A percentile compares a stretch with the other conserved stretches of the same genome.
phyloP scores from a whole-genome alignment of 176 grass and related monocot species.

The Musa schizocarpa region DNA sequence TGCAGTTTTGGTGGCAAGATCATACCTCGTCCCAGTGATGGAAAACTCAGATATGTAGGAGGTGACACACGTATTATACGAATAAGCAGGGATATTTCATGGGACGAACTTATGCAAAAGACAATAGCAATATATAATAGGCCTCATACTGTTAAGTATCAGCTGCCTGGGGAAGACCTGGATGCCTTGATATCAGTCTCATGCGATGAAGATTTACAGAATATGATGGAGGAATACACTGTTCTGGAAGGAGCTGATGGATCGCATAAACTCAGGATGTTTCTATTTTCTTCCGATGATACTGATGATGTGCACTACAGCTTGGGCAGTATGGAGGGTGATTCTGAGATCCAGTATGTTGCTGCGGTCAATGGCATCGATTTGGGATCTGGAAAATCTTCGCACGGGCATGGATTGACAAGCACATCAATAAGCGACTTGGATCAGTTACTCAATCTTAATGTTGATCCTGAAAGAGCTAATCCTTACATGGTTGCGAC shows the following conservation, averaged over 20 bases:
- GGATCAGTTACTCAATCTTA: slow-evolving; percentile 68
- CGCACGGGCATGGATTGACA: slow-evolving; percentile 44
- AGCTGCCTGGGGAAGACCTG: slow-evolving; percentile 82
- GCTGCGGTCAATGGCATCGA: slow-evolving; percentile 80
- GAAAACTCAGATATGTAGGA: slow-evolving; percentile 90
- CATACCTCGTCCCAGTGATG: slow-evolving; percentile 80
- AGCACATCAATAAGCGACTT: slow-evolving; percentile 44
- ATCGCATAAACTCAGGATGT: slow-evolving; percentile 80
- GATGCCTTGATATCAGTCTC: slow-evolving; percentile 83
- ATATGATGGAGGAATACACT: slow-evolving; percentile 85
- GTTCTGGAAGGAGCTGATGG: slow-evolving; percentile 60
- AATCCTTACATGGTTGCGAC: slow-evolving; percentile 31
- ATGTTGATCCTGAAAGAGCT: slow-evolving; percentile 32
- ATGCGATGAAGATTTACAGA: slow-evolving; percentile 77
- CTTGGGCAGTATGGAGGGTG: slow-evolving; percentile 75
- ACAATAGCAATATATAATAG: slow-evolving; percentile 52
- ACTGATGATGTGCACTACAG: slow-evolving; percentile 63
- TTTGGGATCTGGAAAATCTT: slow-evolving; percentile 36
- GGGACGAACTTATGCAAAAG: slow-evolving; percentile 78
- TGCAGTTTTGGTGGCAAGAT: slow-evolving; percentile 96
- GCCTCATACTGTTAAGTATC: slow-evolving; percentile 81
- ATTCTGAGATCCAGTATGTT: slow-evolving; percentile 86
- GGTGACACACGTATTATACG: slow-evolving; percentile 90
- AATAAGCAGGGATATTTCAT: slow-evolving; percentile 59
- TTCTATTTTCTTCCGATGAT: slow-evolving; percentile 73